Evolutionary conservation across 2,329 filamentous ascomycete species (phyloP).

Genomic region (Clarireedia hainanense): DNA sequence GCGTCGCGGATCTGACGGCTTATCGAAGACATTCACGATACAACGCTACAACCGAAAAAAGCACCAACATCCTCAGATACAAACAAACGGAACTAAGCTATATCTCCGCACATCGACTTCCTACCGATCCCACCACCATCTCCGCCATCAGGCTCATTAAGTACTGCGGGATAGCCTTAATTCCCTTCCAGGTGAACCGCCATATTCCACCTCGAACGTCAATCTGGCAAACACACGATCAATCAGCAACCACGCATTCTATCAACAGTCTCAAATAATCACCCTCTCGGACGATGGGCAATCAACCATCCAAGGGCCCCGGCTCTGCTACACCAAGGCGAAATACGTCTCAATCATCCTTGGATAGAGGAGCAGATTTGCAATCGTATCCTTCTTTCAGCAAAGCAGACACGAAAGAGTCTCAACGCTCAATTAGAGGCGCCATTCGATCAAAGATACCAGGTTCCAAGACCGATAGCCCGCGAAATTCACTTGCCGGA

Average conservation of each 20-base stretch:
- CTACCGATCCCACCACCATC: neutral
- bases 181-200: neutral
- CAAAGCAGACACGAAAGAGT: constrained; percentile 89
- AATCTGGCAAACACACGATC: neutral
- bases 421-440: constrained; percentile 74
- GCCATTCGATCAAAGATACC: constrained; percentile 80
- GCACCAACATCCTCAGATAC: neutral
- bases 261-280: neutral
- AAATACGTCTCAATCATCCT: constrained; percentile 25
- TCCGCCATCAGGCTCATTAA: neutral
- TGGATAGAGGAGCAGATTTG: constrained; percentile 35
- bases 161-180: neutral
- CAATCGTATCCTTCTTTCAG: constrained; percentile 88
- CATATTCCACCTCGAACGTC: neutral
- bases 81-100: neutral
- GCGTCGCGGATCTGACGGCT: neutral
- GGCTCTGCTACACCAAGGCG: constrained; percentile 24
- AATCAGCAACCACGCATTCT: neutral
- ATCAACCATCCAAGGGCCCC: constrained; percentile 52
- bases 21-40: neutral
- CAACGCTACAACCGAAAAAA: neutral
- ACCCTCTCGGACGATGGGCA: constrained; percentile 51
- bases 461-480: constrained; percentile 69
- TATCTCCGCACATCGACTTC: neutral
- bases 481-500: constrained; percentile 60